These are phyloP conservation scores for Dictyostelium citrinum DNA, from an alignment of 78 protist genomes.

Conservation along the genomic window DNA sequence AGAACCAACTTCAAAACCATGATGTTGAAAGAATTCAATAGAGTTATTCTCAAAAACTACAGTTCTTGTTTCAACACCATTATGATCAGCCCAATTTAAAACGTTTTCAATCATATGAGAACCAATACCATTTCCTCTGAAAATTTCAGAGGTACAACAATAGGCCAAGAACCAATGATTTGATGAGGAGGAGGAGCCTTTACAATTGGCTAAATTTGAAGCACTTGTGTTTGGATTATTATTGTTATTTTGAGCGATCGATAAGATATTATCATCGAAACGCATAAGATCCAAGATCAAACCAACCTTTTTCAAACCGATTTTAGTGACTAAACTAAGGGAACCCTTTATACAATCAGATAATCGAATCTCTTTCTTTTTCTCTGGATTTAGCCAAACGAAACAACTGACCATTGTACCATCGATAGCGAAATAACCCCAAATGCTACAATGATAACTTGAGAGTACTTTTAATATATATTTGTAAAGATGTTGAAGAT, in stretches of 20 bases:
- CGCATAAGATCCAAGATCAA: background rate
- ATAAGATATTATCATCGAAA: background rate
- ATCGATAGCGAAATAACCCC: slow-evolving; percentile 48
- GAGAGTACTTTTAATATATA: background rate
- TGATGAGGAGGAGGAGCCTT: too few species aligned
- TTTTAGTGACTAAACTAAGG: background rate
- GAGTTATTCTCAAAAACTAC: background rate
- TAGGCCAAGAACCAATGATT: slow-evolving; percentile 46
- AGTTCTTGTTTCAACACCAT: background rate
- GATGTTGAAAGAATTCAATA: slow-evolving; percentile 39
- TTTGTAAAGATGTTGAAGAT: background rate
- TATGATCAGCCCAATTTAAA: slow-evolving; percentile 38
- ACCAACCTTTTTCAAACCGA: slow-evolving; percentile 1
- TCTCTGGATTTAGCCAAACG: slow-evolving; percentile 36
- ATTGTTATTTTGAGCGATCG: background rate
- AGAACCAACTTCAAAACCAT: slow-evolving; percentile 2
- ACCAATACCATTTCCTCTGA: slow-evolving; percentile 34
- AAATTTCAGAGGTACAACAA: background rate
- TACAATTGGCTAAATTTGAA: background rate
- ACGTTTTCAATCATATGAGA: background rate
- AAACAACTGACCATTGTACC: background rate
- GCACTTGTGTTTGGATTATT: background rate
- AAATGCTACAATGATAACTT: background rate
- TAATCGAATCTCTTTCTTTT: slow-evolving; percentile 20
- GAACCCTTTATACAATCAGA: slow-evolving; percentile 32